A percentile compares a stretch with the other conserved stretches of the same genome.
These are phyloP conservation scores for Paramecium caudatum DNA, from an alignment of 73 alveolate genomes.

Conservation along the genomic window DNA sequence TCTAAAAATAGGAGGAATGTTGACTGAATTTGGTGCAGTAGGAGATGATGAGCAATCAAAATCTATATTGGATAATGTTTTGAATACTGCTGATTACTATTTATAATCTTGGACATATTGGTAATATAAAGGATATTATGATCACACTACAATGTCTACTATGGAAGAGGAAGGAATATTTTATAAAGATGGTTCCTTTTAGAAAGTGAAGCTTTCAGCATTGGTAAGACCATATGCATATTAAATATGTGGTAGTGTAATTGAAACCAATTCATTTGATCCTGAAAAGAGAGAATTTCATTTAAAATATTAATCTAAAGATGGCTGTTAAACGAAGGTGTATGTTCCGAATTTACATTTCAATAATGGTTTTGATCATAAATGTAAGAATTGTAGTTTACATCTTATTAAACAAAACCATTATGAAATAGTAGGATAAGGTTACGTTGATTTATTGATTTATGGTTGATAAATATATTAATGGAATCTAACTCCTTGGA, in stretches of 20 bases:
- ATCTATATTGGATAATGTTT: slow-evolving; percentile 79
- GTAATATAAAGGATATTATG: slow-evolving; percentile 87
- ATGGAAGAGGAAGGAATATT: slow-evolving; percentile 82
- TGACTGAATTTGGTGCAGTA: slow-evolving; percentile 88
- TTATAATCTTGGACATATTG: slow-evolving; percentile 86
- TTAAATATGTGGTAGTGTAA: slow-evolving; percentile 80
- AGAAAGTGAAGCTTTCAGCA: slow-evolving; percentile 77
- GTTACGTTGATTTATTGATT: slow-evolving; percentile 5
- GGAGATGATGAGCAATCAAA: slow-evolving; percentile 77
- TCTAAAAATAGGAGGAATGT: slow-evolving; percentile 80
- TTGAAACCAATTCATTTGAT: slow-evolving; percentile 30
- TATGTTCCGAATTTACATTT: not conserved
- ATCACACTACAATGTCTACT: slow-evolving; percentile 83
- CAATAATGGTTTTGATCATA: not conserved
- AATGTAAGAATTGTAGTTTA: not conserved
- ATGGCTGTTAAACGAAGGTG: not conserved
- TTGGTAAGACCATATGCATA: slow-evolving; percentile 82
- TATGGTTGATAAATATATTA: not conserved
- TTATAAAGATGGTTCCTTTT: slow-evolving; percentile 82
- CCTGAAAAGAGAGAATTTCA: not conserved
- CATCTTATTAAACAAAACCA: not conserved
- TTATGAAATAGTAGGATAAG: slow-evolving; percentile 18
- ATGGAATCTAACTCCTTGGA: slow-evolving; percentile 38
- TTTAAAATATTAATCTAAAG: not conserved
- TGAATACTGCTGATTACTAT: slow-evolving; percentile 77